Conservation (phyloP, 2,329 filamentous ascomycete species). For the Fusarium praegraminearum region DNA sequence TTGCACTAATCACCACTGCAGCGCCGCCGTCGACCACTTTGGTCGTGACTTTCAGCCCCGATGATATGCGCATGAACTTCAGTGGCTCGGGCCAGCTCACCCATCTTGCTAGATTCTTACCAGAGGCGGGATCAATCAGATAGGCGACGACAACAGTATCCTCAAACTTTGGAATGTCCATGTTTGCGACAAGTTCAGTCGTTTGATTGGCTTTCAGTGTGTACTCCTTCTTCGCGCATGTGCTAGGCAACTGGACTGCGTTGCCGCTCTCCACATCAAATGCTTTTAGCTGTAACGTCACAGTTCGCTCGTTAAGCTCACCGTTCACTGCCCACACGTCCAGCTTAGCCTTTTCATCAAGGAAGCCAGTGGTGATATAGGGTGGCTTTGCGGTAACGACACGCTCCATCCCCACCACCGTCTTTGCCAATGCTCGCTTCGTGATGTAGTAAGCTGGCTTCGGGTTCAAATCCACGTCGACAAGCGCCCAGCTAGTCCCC, state of each 20-base stretch:
- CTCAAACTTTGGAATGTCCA: neutral
- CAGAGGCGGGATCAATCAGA: neutral
- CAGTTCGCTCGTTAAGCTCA: neutral
- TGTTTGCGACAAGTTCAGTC: neutral
- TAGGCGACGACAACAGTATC: neutral
- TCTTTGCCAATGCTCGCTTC: neutral
- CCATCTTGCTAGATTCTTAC: neutral
- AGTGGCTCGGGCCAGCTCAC: conserved; percentile 18
- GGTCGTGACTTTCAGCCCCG: fast-evolving
- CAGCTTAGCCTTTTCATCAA: neutral
- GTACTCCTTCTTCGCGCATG: fast-evolving
- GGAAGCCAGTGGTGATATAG: conserved; percentile 15
- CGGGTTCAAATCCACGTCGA: conserved; percentile 2
- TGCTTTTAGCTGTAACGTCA: neutral
- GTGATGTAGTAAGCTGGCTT: conserved; percentile 15
- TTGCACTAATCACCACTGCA: neutral
- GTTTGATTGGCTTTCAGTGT: neutral
- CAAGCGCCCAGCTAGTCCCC: conserved; percentile 5
- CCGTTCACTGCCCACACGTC: conserved; percentile 8
- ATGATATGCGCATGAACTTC: neutral
- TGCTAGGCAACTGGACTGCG: fast-evolving
- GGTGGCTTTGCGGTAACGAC: neutral
- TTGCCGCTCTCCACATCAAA: neutral
- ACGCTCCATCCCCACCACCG: neutral
- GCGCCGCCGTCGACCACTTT: neutral